A percentile compares a stretch with the other conserved stretches of the same genome.
Evolutionary conservation across 441 rosid genomes (phyloP).

Genomic region (Melastoma candidum): DNA sequence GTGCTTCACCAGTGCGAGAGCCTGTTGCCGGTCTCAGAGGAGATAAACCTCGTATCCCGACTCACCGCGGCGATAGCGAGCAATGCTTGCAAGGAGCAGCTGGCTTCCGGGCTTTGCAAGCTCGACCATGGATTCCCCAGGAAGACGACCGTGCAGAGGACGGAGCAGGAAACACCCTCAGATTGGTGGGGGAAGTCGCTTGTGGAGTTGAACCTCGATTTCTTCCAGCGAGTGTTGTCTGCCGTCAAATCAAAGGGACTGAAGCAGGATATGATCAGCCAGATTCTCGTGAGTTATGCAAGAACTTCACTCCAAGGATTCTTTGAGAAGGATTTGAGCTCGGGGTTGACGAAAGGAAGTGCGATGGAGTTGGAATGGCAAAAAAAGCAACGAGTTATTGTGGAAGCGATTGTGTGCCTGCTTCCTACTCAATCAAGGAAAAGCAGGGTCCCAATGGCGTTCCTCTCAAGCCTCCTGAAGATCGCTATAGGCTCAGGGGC

Average conservation of each 20-base stretch:
- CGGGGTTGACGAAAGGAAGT: slow-evolving; percentile 50
- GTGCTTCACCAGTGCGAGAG: slow-evolving; percentile 72
- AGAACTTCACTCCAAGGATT: slow-evolving; percentile 75
- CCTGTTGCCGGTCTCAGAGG: slow-evolving; percentile 63
- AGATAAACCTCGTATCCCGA: slow-evolving; percentile 54
- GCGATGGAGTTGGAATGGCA: slow-evolving; percentile 36
- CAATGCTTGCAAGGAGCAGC: slow-evolving; percentile 94
- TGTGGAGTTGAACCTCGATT: slow-evolving; percentile 54
- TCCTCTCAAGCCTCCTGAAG: slow-evolving; percentile 7
- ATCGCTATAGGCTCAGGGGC: slow-evolving; percentile 2
- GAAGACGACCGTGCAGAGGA: slow-evolving; percentile 19
- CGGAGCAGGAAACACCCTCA: slow-evolving; percentile 63
- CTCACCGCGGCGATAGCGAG: slow-evolving; percentile 68
- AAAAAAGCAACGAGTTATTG: slow-evolving; percentile 7
- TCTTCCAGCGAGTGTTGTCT: slow-evolving; percentile 74
- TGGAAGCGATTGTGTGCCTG: slow-evolving; percentile 4
- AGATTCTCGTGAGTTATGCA: slow-evolving; percentile 73
- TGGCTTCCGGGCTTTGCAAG: slow-evolving; percentile 75
- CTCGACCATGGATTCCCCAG: slow-evolving; percentile 61
- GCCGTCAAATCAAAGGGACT: slow-evolving; percentile 85
- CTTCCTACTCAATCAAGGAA: slow-evolving; percentile 9
- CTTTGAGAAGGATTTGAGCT: slow-evolving; percentile 45
- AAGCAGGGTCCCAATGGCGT: slow-evolving; percentile 7
- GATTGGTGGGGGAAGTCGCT: slow-evolving; percentile 97
- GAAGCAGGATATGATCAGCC: slow-evolving; percentile 90